Base-by-base conservation (phyloP, 805 yeast genomes). In the Yarrowia alimentaria region DNA sequence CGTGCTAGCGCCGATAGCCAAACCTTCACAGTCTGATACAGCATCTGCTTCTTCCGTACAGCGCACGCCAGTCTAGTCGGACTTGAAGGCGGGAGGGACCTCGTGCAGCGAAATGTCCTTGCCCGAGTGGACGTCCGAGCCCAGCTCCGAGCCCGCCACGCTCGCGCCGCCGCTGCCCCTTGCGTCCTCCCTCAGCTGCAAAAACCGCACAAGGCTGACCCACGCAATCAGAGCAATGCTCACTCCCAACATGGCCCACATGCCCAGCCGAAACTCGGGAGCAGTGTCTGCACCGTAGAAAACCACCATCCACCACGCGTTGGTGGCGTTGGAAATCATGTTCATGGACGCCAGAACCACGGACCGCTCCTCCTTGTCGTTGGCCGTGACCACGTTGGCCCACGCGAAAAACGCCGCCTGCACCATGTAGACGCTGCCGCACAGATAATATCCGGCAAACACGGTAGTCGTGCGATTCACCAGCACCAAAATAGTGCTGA, bases 241-340 rank as follows among this genome's bases (percentile, higher is more conserved):
- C 11, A 45, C 51, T 10, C 22, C 37, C 21, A 45, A 12, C 51
- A 45, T 45, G 29, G 51, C 51, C 51, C 51, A 45, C 51, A 45
- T 45, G 6, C 76, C 76, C 9, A 56, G 53, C 34, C 59, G 65
- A 62, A 72, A 72, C 52, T 65, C 54, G 2, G 76, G 76, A 3
- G 72, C 68, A n/a, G 66, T 52, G 9, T 58, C 58, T 0, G 76
- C 71, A 7, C 75, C 75, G 55, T 61, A 72, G 53, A 70, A 69
- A 3, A 62, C 75, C 51, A 72, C 69, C 53, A 70, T 72, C 10
- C 75, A 71, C 71, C 76, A 72, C 43, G 72, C 67, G 50, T 71
- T 72, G 62, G 71, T 68, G 8, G 74, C 73, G 51, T 72, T 74
- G 7, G 75, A 72, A 4, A 66, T 61, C 9, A 68, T 67, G 48